Evolutionary conservation across 352 stramenopile species (phyloP).

Genomic region (Halophytophthora polymorphica): DNA sequence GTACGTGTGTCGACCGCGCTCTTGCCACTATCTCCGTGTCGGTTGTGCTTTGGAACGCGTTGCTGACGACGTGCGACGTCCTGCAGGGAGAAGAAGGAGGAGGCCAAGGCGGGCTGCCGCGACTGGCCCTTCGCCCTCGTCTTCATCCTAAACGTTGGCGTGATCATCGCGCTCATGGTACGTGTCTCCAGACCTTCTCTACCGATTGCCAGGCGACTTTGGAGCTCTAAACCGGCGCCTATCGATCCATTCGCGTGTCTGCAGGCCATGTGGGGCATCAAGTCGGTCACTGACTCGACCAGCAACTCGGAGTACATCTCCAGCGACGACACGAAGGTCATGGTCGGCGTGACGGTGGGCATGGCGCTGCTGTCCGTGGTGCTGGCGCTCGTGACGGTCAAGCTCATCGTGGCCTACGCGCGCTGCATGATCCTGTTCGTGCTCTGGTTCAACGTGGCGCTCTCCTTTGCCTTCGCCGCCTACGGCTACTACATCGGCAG

Average conservation of each 20-base stretch:
- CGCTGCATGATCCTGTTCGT: slow-evolving; percentile 83
- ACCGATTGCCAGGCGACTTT: background rate
- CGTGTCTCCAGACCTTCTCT: background rate
- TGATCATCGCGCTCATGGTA: slow-evolving; percentile 65
- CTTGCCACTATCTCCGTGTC: background rate
- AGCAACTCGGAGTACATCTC: slow-evolving; percentile 44
- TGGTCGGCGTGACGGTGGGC: slow-evolving; percentile 47
- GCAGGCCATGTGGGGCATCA: slow-evolving; percentile 60
- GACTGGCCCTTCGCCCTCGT: slow-evolving; percentile 80
- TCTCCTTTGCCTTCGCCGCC: slow-evolving; percentile 58
- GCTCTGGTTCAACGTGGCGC: slow-evolving; percentile 83
- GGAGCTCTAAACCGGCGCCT: background rate
- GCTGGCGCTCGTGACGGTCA: slow-evolving; percentile 62
- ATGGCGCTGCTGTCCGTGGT: slow-evolving; percentile 63
- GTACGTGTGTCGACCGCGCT: slow-evolving; percentile 25
- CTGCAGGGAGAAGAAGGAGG: slow-evolving; percentile 28
- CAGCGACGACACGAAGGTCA: slow-evolving; percentile 53
- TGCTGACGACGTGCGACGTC: slow-evolving; percentile 1
- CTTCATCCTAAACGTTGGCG: slow-evolving; percentile 74
- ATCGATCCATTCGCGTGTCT: background rate
- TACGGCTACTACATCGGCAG: slow-evolving; percentile 71
- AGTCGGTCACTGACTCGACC: slow-evolving; percentile 46
- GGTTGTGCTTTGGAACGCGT: background rate
- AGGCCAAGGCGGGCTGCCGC: slow-evolving; percentile 44
- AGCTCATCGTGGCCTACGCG: slow-evolving; percentile 78